These are phyloP conservation scores for Delonix regia DNA, from an alignment of 306 rosid genomes.

Conservation along the genomic window DNA sequence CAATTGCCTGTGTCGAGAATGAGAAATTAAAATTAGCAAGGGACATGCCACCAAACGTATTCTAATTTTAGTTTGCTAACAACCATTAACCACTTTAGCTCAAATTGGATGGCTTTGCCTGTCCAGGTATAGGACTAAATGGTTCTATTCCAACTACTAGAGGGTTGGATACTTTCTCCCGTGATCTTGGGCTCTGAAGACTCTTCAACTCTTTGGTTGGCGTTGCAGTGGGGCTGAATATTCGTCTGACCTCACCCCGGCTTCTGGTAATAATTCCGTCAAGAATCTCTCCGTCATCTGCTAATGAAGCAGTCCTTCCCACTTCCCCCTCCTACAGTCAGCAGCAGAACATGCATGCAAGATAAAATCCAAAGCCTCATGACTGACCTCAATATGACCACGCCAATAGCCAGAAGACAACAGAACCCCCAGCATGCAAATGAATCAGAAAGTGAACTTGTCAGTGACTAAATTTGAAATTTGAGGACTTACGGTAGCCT, in stretches of 20 bases:
- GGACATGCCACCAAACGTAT: too few species aligned
- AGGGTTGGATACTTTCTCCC: too few species aligned
- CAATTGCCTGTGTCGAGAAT: too few species aligned
- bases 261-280: too few species aligned
- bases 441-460: too few species aligned
- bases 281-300: too few species aligned
- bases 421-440: conserved; percentile 11
- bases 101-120: too few species aligned
- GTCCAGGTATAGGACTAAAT: conserved; percentile 51
- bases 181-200: conserved; percentile 40
- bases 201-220: conserved; percentile 41
- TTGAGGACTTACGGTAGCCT: conserved; percentile 47
- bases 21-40: too few species aligned
- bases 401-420: conserved; percentile 10
- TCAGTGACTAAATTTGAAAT: background rate
- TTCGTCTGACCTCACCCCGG: conserved; percentile 47
- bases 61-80: too few species aligned
- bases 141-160: too few species aligned
- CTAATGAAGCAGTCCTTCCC: conserved; percentile 58
- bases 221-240: conserved; percentile 51
- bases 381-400: background rate
- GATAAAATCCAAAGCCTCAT: background rate
- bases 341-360: background rate
- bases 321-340: conserved; percentile 58
- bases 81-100: too few species aligned